phyloP scores from a whole-genome alignment of 768 basidiomycete genomes.

The Flagelloscypha sp. region DNA sequence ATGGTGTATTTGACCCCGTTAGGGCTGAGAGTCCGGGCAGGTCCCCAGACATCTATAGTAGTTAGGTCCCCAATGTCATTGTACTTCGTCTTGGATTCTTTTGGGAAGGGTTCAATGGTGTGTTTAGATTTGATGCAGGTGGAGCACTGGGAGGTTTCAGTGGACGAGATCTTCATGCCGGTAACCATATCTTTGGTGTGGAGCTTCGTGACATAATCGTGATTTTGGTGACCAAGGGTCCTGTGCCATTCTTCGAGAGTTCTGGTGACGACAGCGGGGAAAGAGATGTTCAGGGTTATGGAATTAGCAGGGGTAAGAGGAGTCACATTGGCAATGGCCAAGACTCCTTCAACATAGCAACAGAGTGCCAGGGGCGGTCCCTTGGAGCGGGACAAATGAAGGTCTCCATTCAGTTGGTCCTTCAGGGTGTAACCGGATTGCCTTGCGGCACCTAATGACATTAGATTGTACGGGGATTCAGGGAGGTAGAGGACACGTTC shows the following conservation, averaged over 20 bases:
- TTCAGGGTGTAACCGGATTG: too few relatives aligned
- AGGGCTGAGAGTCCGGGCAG: constrained; percentile 14
- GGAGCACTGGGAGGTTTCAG: constrained; percentile 16
- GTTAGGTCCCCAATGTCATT: constrained; percentile 13
- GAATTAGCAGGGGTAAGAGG: too few relatives aligned
- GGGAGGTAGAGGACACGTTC: too few relatives aligned
- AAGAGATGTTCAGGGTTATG: too few relatives aligned
- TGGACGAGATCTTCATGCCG: constrained; percentile 13
- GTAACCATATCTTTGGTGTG: constrained; percentile 13
- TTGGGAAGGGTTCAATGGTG: constrained; percentile 21
- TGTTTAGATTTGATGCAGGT: constrained; percentile 28
- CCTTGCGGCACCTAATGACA: too few relatives aligned
- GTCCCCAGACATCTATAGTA: constrained; percentile 26
- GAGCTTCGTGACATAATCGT: constrained; percentile 13
- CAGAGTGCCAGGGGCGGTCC: too few relatives aligned
- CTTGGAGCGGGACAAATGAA: too few relatives aligned
- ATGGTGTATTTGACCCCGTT: constrained; percentile 18
- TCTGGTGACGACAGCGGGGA: too few relatives aligned
- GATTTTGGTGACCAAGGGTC: constrained; percentile 16
- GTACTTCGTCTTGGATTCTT: constrained; percentile 17
- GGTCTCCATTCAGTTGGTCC: too few relatives aligned
- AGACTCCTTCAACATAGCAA: too few relatives aligned
- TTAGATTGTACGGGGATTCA: too few relatives aligned
- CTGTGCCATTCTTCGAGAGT: constrained; percentile 12
- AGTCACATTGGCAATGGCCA: too few relatives aligned